A percentile compares a stretch with the other conserved stretches of the same genome.
These are phyloP conservation scores for Senecio squalidus DNA, from an alignment of 140 eudicot species.

Conservation along the genomic window DNA sequence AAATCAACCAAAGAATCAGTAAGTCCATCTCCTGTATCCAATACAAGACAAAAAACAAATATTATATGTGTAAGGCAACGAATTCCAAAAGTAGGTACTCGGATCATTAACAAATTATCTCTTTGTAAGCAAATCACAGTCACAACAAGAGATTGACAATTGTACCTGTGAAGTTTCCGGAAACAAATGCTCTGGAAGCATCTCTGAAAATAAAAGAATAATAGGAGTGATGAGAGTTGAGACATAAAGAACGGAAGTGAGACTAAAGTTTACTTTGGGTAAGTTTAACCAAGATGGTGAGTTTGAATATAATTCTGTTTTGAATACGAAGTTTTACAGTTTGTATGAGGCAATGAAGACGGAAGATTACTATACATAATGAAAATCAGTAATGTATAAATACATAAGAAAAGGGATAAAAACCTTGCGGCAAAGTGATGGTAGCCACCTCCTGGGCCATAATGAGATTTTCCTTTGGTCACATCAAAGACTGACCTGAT, in stretches of 20 bases:
- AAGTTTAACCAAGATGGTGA: too few relatives aligned
- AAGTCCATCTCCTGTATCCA: constrained; percentile 68
- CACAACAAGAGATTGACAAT: constrained; percentile 5
- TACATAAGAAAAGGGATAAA: not conserved
- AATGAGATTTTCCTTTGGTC: constrained; percentile 83
- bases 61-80: not conserved
- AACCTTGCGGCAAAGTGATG: constrained; percentile 94
- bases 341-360: not conserved
- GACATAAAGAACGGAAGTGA: not conserved
- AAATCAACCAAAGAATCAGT: constrained; percentile 53
- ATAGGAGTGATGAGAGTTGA: constrained; percentile 3
- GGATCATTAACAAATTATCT: constrained; percentile 2
- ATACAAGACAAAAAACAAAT: constrained; percentile 13
- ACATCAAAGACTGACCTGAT: constrained; percentile 92
- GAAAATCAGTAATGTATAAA: not conserved
- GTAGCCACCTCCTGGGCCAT: constrained; percentile 90
- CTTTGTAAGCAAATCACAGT: not conserved
- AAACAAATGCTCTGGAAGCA: constrained; percentile 77
- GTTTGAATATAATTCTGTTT: too few relatives aligned
- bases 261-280: not conserved
- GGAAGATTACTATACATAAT: not conserved
- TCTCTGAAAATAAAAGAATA: constrained; percentile 43
- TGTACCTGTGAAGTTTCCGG: constrained; percentile 68
- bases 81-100: not conserved
- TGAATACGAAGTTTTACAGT: not conserved